Percentiles rank a stretch among this genome's conserved stretches.
phyloP scores from a whole-genome alignment of 805 yeast species.

The Yarrowia keelungensis region DNA sequence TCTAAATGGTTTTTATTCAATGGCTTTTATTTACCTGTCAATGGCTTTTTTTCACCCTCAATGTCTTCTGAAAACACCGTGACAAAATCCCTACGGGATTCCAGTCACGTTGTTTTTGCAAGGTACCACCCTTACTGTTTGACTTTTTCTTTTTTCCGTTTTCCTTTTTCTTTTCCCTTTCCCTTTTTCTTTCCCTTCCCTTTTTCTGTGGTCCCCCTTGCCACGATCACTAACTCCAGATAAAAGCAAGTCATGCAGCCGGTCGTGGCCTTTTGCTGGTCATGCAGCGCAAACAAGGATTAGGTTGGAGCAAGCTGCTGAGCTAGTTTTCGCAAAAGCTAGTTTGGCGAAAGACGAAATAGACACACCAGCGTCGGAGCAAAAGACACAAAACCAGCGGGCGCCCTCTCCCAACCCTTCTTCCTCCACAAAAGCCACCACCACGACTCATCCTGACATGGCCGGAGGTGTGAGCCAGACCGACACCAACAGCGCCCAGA shows the following conservation, averaged over 20 bases:
- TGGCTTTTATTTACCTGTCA: no score
- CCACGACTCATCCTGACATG: neutral
- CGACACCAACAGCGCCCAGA: neutral
- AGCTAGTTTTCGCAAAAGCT: constrained; percentile 14
- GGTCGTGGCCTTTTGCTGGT: constrained; percentile 1
- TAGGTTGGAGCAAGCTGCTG: constrained; percentile 23
- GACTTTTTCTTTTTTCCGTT: neutral
- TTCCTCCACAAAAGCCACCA: neutral
- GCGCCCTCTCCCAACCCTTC: neutral
- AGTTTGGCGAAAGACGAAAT: constrained; percentile 26
- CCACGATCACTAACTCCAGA: constrained; percentile 38
- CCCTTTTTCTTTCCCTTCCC: no score
- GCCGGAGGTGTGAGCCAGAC: neutral
- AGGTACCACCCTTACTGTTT: no score
- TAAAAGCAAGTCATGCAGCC: constrained; percentile 37
- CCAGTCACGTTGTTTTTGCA: neutral
- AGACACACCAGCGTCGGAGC: constrained; percentile 22
- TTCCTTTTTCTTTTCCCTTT: neutral
- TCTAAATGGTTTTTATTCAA: no score
- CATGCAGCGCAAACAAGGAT: constrained; percentile 34
- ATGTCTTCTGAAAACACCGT: no score
- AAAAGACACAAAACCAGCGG: constrained; percentile 32
- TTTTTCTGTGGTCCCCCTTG: constrained; percentile 33
- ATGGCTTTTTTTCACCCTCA: no score
- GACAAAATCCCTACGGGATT: no score